Conservation (phyloP, 2,329 filamentous ascomycete genomes). For the Hypoxylon sp. region DNA sequence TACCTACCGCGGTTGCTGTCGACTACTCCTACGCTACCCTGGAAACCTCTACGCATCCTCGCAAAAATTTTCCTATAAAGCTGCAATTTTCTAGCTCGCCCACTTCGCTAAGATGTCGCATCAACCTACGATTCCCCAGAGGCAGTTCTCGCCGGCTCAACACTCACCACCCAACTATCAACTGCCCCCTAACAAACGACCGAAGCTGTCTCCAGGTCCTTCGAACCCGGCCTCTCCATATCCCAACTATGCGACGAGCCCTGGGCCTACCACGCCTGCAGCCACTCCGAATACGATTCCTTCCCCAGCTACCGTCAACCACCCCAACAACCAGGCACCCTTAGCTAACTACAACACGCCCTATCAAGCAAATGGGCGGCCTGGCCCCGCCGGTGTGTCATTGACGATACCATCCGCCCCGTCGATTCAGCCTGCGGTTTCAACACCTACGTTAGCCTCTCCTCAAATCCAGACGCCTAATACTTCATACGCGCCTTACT, state of each 20-base stretch:
- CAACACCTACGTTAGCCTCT: slow-evolving; percentile 27
- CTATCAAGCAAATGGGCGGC: slow-evolving; percentile 39
- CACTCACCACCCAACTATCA: slow-evolving; percentile 62
- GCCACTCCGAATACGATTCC: slow-evolving; percentile 50
- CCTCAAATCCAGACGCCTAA: slow-evolving; percentile 36
- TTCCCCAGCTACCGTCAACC: slow-evolving; percentile 44
- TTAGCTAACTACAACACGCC: slow-evolving; percentile 48
- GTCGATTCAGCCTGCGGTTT: slow-evolving; percentile 22
- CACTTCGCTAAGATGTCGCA: slow-evolving; percentile 40
- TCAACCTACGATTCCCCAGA: slow-evolving; percentile 42
- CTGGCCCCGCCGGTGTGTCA: slow-evolving; percentile 26
- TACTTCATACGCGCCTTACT: slow-evolving; percentile 39
- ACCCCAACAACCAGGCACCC: slow-evolving; percentile 28
- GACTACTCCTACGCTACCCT: neutral
- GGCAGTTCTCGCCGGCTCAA: slow-evolving; percentile 52
- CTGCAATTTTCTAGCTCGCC: neutral
- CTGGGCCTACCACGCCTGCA: slow-evolving; percentile 47
- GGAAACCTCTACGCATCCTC: neutral
- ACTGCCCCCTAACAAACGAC: slow-evolving; percentile 77
- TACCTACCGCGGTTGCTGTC: neutral
- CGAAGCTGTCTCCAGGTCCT: slow-evolving; percentile 73
- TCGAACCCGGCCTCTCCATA: slow-evolving; percentile 73
- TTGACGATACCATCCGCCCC: slow-evolving; percentile 38
- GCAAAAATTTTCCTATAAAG: neutral
- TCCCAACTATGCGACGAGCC: slow-evolving; percentile 58